Evolutionary conservation across 768 basidiomycete genomes (phyloP).

Genomic region (Collybiopsis luxurians): DNA sequence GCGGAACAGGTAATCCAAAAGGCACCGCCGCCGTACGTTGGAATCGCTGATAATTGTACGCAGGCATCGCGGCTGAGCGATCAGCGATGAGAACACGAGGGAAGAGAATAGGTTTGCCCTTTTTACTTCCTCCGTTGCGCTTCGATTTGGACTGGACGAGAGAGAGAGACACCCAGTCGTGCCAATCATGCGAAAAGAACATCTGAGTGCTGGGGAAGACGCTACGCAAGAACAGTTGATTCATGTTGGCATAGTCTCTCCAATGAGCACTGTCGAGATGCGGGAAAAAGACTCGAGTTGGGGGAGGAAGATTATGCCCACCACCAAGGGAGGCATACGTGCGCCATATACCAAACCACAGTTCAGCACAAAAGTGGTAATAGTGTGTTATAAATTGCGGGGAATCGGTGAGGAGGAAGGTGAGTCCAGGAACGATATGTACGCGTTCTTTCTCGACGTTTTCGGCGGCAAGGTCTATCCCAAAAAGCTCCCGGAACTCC

Average conservation of each 20-base stretch:
- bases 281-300: conserved; percentile 74
- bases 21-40: conserved; percentile 76
- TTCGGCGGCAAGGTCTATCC: conserved; percentile 20
- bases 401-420: conserved; percentile 60
- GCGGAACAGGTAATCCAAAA: conserved; percentile 53
- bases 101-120: conserved; percentile 70
- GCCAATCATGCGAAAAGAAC: conserved; percentile 84
- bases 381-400: conserved; percentile 90
- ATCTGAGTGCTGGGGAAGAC: conserved; percentile 78
- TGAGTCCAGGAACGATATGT: conserved; percentile 72
- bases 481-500: conserved; percentile 69
- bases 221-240: conserved; percentile 73
- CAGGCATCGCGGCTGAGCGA: conserved; percentile 79
- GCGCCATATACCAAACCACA: conserved; percentile 91
- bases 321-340: conserved; percentile 79
- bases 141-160: neutral
- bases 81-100: conserved; percentile 89
- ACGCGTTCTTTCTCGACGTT: conserved; percentile 39
- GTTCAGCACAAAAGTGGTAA: conserved; percentile 91
- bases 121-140: conserved; percentile 25
- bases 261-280: conserved; percentile 8
- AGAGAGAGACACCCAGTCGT: conserved; percentile 51
- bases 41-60: conserved; percentile 61
- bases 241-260: conserved; percentile 9
- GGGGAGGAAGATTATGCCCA: conserved; percentile 67